A percentile compares a stretch with the other conserved stretches of the same genome.
phyloP scores from a whole-genome alignment of 2,329 filamentous ascomycete genomes.

The Bipolaris zeicola region DNA sequence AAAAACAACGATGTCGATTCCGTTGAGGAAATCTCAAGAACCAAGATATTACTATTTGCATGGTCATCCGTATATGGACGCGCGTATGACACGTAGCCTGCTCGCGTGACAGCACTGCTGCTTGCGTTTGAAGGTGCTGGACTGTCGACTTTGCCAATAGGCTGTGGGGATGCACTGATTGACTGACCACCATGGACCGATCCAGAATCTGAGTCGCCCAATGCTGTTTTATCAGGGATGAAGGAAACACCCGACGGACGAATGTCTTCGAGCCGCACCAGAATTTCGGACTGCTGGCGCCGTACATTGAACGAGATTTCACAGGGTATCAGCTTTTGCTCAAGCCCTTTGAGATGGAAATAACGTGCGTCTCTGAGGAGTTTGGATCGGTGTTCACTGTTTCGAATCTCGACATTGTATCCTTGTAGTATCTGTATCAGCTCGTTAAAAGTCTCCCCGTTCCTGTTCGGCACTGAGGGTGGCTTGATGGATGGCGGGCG shows the following conservation, averaged over 20 bases:
- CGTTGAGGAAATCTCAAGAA: slow-evolving; percentile 69
- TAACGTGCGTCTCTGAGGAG: slow-evolving; percentile 87
- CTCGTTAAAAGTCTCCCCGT: slow-evolving; percentile 82
- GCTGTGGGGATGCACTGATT: slow-evolving; percentile 32
- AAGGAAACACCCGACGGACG: slow-evolving; percentile 82
- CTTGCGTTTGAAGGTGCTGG: slow-evolving; percentile 25
- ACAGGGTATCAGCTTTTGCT: slow-evolving; percentile 84
- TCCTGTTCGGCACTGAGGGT: slow-evolving; percentile 78
- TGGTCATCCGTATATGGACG: slow-evolving; percentile 83
- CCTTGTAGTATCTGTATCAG: slow-evolving; percentile 81
- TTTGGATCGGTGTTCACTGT: slow-evolving; percentile 75
- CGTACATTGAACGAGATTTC: slow-evolving; percentile 75
- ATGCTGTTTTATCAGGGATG: slow-evolving; percentile 54
- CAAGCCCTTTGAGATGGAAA: slow-evolving; percentile 88
- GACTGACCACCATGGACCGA: slow-evolving; percentile 25
- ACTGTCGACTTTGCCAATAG: slow-evolving; percentile 24
- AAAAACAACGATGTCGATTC: slow-evolving; percentile 52
- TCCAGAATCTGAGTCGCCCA: slow-evolving; percentile 24
- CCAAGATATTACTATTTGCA: slow-evolving; percentile 65
- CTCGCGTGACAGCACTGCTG: slow-evolving; percentile 17
- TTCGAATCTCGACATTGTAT: slow-evolving; percentile 77
- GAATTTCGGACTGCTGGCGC: slow-evolving; percentile 73
- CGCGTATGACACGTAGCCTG: slow-evolving; percentile 75
- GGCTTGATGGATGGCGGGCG: slow-evolving; percentile 86
- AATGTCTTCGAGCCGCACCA: slow-evolving; percentile 82